A percentile compares a stretch with the other conserved stretches of the same genome.
These are phyloP conservation scores for Fusarium sp. DNA, from an alignment of 2,329 filamentous ascomycete species.

Conservation along the genomic window DNA sequence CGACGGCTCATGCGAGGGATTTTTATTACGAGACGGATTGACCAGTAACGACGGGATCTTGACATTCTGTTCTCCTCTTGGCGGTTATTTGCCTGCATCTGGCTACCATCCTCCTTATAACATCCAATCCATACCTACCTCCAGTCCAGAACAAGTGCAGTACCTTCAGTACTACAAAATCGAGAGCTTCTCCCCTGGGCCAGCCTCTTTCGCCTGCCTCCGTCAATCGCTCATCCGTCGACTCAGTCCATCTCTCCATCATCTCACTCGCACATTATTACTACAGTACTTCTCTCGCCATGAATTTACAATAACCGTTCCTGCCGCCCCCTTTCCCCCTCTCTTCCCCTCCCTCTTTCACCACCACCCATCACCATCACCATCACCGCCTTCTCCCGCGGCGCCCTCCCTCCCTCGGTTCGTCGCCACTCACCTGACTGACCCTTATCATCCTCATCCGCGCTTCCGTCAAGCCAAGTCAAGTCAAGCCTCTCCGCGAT, in stretches of 20 bases:
- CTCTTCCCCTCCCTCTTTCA: slow-evolving; percentile 1
- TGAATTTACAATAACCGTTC: slow-evolving; percentile 39
- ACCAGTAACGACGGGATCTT: slow-evolving; percentile 11
- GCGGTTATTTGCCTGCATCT: slow-evolving; percentile 36
- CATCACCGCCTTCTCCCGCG: slow-evolving; percentile 22
- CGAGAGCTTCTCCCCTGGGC: slow-evolving; percentile 12
- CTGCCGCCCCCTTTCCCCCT: slow-evolving; percentile 10
- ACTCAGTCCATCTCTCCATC: slow-evolving; percentile 6
- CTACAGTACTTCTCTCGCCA: slow-evolving; percentile 20
- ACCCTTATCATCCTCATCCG: slow-evolving; percentile 9
- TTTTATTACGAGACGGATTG: slow-evolving; percentile 18
- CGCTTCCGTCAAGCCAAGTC: background rate
- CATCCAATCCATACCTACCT: background rate
- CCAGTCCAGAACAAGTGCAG: background rate
- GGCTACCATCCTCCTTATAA: slow-evolving; percentile 1
- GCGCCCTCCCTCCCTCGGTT: slow-evolving; percentile 19
- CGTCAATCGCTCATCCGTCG: background rate
- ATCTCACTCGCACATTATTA: background rate
- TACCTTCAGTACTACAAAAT: slow-evolving; percentile 12
- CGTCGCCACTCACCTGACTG: slow-evolving; percentile 36
- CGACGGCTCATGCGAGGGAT: slow-evolving; percentile 23
- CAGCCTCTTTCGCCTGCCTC: background rate
- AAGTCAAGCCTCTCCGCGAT: slow-evolving; percentile 24
- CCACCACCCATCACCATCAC: background rate
- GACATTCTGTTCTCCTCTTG: slow-evolving; percentile 34